Conservation (phyloP, 208 protist genomes). For the Wallacemonas rigidus region DNA sequence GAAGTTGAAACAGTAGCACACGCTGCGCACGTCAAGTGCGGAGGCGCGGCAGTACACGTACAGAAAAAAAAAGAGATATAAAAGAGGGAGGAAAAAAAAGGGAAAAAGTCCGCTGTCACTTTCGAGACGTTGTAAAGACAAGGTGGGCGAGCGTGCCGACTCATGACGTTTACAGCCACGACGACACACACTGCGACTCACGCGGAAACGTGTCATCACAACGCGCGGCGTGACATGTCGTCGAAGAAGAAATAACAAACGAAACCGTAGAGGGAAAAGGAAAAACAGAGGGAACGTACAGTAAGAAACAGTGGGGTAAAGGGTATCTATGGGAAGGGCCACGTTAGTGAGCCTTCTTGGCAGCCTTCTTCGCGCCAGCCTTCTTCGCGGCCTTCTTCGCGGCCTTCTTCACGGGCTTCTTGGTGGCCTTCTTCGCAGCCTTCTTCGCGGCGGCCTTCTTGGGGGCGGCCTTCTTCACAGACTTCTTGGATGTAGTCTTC, state of each 20-base stretch:
- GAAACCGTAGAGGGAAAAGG: constrained; percentile 1
- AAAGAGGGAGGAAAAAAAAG: constrained; percentile 17
- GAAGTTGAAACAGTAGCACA: no score
- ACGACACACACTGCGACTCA: background rate
- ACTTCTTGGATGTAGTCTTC: constrained; percentile 24
- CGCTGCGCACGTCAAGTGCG: no score
- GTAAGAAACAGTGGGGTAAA: background rate
- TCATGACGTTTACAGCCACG: background rate
- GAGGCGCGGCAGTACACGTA: background rate
- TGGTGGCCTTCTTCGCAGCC: constrained; percentile 24
- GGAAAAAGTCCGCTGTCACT: background rate
- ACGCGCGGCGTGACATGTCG: background rate
- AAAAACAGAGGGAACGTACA: constrained; percentile 17
- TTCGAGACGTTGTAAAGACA: no score
- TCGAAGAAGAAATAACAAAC: constrained; percentile 12
- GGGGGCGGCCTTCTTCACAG: constrained; percentile 19
- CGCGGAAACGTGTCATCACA: background rate
- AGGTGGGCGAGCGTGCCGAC: no score
- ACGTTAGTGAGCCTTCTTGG: constrained; percentile 6
- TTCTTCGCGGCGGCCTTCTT: constrained; percentile 25
- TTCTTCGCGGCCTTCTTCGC: constrained; percentile 2
- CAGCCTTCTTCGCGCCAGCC: background rate
- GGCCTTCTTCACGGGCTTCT: constrained; percentile 2
- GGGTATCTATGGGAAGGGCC: background rate
- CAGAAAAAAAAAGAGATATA: constrained; percentile 4